These are phyloP conservation scores for thale cress (Arabidopsis thaliana) DNA, from an alignment of 345 rosid genomes.

Conservation along the genomic window TAIR10.1 NC_003076.8:2427001-2427500, in stretches of 20 bases:
- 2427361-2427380: neutral
- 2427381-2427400: conserved; percentile 19
- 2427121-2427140: conserved; percentile 58
- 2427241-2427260: neutral
- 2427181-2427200: conserved; percentile 56
- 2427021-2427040: conserved; percentile 62
- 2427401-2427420: conserved; percentile 57
- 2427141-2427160: conserved; percentile 47
- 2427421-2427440: conserved; percentile 55
- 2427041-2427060: conserved; percentile 84
- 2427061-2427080: conserved; percentile 65
- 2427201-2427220: conserved; percentile 52
- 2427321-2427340: conserved; percentile 12
- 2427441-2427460: conserved; percentile 63
- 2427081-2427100: conserved; percentile 71
- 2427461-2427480: conserved; percentile 57
- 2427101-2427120: conserved; percentile 78
- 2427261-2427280: conserved; percentile 19
- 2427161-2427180: conserved; percentile 54
- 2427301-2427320: neutral
- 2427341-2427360: conserved; percentile 5
- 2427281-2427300: neutral
- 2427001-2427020: conserved; percentile 9
- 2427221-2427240: conserved; percentile 60
- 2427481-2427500: conserved; percentile 54